Conservation (phyloP, 345 rosid species). For the Pistacia integerrima region DNA sequence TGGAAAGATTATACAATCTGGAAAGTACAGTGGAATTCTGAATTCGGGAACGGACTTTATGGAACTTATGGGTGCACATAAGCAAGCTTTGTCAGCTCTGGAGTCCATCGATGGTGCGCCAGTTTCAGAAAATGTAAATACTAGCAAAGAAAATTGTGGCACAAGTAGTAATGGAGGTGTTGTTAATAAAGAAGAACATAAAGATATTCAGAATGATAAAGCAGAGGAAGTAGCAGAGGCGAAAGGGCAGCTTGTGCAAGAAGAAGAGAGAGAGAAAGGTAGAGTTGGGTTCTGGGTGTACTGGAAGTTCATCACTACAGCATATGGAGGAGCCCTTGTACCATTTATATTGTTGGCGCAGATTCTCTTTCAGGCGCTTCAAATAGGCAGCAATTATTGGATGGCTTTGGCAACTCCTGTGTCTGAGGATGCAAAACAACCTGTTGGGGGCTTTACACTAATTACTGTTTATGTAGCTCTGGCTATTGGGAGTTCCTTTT, state of each 20-base stretch:
- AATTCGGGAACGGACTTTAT: slow-evolving; percentile 66
- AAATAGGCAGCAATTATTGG: slow-evolving; percentile 87
- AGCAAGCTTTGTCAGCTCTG: slow-evolving; percentile 58
- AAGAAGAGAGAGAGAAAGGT: slow-evolving; percentile 88
- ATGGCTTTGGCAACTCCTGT: slow-evolving; percentile 84
- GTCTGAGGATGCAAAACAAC: slow-evolving; percentile 54
- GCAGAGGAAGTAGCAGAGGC: slow-evolving; percentile 36
- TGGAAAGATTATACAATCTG: slow-evolving; percentile 74
- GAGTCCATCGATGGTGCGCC: slow-evolving; percentile 42
- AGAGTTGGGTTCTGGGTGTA: slow-evolving; percentile 62
- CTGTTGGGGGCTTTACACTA: slow-evolving; percentile 46
- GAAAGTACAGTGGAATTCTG: slow-evolving; percentile 67
- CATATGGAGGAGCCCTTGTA: slow-evolving; percentile 73
- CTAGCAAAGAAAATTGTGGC: slow-evolving; percentile 25
- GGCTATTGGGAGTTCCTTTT: slow-evolving; percentile 61
- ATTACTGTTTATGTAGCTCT: slow-evolving; percentile 57
- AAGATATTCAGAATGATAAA: slow-evolving; percentile 33
- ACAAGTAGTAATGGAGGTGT: slow-evolving; percentile 19
- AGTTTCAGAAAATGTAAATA: slow-evolving; percentile 28
- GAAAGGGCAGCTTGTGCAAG: slow-evolving; percentile 67
- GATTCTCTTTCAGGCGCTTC: slow-evolving; percentile 59
- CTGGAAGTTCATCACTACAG: slow-evolving; percentile 65
- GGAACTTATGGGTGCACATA: slow-evolving; percentile 80
- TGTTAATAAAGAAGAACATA: slow-evolving; percentile 32
- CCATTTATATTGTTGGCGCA: slow-evolving; percentile 70